Percentiles rank a stretch among this genome's conserved stretches.
phyloP scores from a whole-genome alignment of 805 yeast species.

The Saturnispora bothae region DNA sequence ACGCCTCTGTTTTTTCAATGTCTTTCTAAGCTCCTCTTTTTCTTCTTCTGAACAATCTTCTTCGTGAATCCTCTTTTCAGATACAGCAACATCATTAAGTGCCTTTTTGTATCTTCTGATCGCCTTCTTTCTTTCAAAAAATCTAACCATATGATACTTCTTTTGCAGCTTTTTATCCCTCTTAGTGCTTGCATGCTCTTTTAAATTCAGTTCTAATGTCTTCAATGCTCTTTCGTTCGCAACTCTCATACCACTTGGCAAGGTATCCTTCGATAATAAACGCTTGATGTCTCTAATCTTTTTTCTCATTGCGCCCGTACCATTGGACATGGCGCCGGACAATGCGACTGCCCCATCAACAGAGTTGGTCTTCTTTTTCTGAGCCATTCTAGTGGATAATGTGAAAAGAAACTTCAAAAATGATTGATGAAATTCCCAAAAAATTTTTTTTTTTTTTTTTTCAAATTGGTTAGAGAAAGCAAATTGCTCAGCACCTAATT shows the following conservation, averaged over 20 bases:
- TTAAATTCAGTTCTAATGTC: slow-evolving; percentile 38
- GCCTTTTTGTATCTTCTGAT: slow-evolving; percentile 54
- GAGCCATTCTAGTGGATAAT: background rate
- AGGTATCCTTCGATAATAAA: slow-evolving; percentile 42
- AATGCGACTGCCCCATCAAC: slow-evolving; percentile 22
- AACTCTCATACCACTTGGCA: slow-evolving; percentile 45
- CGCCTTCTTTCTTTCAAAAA: slow-evolving; percentile 85
- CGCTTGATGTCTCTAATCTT: slow-evolving; percentile 82
- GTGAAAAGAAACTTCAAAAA: background rate
- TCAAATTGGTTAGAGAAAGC: too few species aligned
- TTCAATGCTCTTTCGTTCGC: slow-evolving; percentile 38
- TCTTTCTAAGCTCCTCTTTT: slow-evolving; percentile 19
- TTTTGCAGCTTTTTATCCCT: slow-evolving; percentile 38
- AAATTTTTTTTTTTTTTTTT: too few species aligned
- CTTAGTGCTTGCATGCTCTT: slow-evolving; percentile 29
- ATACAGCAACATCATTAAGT: slow-evolving; percentile 27
- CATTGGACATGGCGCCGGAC: slow-evolving; percentile 22
- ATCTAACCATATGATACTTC: slow-evolving; percentile 87
- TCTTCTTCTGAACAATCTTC: slow-evolving; percentile 14
- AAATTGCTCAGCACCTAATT: slow-evolving; percentile 14
- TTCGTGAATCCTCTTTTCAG: slow-evolving; percentile 19
- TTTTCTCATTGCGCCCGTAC: slow-evolving; percentile 54
- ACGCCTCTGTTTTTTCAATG: slow-evolving; percentile 32
- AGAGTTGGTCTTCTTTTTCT: slow-evolving; percentile 6
- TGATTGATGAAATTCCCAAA: background rate